A percentile compares a stretch with the other conserved stretches of the same genome.
These are phyloP conservation scores for Triglochin maritima DNA, from an alignment of 106 monocot genomes.

Conservation along the genomic window DNA sequence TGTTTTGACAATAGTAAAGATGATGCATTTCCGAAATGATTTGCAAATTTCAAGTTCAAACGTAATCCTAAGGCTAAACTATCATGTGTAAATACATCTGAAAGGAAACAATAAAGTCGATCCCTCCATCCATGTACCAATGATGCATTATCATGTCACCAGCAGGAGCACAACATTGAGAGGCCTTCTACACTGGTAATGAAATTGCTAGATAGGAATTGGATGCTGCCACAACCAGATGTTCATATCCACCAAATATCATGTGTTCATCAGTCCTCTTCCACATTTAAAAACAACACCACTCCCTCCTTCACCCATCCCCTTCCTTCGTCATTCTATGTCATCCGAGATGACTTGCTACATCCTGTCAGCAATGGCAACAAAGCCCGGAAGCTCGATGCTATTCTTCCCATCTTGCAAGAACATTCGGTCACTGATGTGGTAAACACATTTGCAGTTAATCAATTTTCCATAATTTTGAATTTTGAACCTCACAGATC, in stretches of 20 bases:
- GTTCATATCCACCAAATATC: conserved; percentile 40
- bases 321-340: conserved; percentile 24
- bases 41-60: no score
- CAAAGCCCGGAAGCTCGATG: conserved; percentile 82
- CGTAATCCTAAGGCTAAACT: no score
- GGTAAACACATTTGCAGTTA: conserved; percentile 3
- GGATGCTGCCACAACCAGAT: conserved; percentile 51
- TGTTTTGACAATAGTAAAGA: no score
- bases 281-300: conserved; percentile 17
- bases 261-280: background rate
- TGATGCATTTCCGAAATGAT: no score
- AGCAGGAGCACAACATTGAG: no score
- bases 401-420: conserved; percentile 46
- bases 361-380: conserved; percentile 73
- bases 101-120: no score
- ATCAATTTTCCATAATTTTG: no score
- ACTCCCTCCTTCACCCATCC: background rate
- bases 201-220: conserved; percentile 19
- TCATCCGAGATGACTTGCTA: conserved; percentile 60
- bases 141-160: no score
- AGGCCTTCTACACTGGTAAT: no score
- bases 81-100: no score
- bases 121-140: no score
- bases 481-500: no score
- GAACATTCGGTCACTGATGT: conserved; percentile 34